Evolutionary conservation across 345 rosid genomes (phyloP).

Genomic region (Populus ilicifolia): DNA sequence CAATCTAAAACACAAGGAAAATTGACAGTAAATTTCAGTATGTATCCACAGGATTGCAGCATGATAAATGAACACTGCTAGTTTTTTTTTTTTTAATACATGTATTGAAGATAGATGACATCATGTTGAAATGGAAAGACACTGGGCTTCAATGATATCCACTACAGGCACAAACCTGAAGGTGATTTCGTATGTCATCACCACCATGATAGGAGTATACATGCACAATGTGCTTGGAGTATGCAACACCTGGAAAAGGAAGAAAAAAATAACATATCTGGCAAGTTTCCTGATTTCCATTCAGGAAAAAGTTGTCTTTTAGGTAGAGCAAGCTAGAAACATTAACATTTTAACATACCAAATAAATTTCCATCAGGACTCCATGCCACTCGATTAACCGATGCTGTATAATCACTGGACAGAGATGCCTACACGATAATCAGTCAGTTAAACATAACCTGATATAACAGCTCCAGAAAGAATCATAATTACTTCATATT

Average conservation of each 20-base stretch:
- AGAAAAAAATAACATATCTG: conserved; percentile 8
- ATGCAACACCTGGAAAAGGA: conserved; percentile 68
- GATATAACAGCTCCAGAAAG: neutral
- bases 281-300: neutral
- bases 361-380: conserved; percentile 80
- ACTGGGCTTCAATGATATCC: neutral
- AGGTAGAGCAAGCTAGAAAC: neutral
- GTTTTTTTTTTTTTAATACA: neutral
- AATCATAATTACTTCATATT: conserved; percentile 4
- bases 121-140: neutral
- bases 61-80: neutral
- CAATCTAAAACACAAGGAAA: conserved; percentile 47
- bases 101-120: neutral
- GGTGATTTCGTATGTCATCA: conserved; percentile 55
- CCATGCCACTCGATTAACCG: conserved; percentile 82
- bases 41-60: neutral
- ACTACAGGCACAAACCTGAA: conserved; percentile 54
- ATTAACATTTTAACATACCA: conserved; percentile 38
- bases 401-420: conserved; percentile 49
- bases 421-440: conserved; percentile 47
- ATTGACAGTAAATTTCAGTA: conserved; percentile 1
- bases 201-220: conserved; percentile 61
- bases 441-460: conserved; percentile 8
- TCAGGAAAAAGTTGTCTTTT: neutral
- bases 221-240: conserved; percentile 77